phyloP scores from a whole-genome alignment of 1,284 basidiomycete species.

The Ustilago vetiveriae region DNA sequence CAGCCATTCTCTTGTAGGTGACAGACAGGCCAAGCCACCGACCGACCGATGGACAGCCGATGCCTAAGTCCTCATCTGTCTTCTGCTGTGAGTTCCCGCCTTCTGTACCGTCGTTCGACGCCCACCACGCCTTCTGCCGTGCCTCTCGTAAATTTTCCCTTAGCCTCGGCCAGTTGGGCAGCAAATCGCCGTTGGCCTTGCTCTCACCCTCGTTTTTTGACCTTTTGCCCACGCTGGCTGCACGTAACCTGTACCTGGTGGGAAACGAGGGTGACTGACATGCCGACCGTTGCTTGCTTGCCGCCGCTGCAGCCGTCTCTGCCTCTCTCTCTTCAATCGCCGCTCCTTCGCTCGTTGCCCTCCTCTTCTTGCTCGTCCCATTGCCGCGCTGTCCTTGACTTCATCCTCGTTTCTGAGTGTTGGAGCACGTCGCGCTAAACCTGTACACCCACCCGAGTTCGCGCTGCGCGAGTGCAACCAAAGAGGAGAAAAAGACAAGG shows the following conservation, averaged over 20 bases:
- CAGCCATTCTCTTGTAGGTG: no score
- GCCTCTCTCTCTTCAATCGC: constrained; percentile 1
- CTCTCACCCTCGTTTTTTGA: no score
- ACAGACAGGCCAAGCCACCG: no score
- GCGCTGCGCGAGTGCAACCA: not conserved
- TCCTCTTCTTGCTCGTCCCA: not conserved
- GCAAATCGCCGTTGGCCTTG: no score
- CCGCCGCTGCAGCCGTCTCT: not conserved
- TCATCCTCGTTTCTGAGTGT: not conserved
- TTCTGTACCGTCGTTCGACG: no score
- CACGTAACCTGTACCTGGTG: constrained; percentile 10
- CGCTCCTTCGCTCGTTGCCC: not conserved
- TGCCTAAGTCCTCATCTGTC: no score
- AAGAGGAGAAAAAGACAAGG: not conserved
- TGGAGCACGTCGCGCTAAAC: constrained; percentile 1
- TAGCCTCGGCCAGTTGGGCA: no score
- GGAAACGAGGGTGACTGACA: not conserved
- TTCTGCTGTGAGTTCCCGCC: no score
- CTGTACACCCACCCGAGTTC: no score
- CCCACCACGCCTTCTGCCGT: no score
- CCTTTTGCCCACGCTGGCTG: not conserved
- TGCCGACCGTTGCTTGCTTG: not conserved
- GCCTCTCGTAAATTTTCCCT: no score
- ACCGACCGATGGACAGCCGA: no score
- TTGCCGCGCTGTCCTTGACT: not conserved